A percentile compares a stretch with the other conserved stretches of the same genome.
Conservation (phyloP, 495 filamentous ascomycete species). For the Trichoderma asperelloides region DNA sequence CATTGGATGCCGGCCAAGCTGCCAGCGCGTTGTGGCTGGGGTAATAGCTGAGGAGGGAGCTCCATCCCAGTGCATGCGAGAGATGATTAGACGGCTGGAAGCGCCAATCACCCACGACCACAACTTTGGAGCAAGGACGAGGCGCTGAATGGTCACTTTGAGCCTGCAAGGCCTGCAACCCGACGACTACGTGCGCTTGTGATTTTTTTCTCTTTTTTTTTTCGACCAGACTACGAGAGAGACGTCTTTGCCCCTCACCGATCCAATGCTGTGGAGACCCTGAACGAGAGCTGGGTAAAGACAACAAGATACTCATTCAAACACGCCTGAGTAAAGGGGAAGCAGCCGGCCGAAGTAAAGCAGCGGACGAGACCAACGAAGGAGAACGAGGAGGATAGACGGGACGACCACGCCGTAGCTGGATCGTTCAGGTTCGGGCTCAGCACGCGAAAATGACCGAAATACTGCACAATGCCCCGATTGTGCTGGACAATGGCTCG, state of each 20-base stretch:
- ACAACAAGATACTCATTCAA: neutral
- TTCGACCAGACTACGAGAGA: neutral
- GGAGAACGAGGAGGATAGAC: neutral
- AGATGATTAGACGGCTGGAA: neutral
- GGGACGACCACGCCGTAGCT: neutral
- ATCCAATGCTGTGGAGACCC: neutral
- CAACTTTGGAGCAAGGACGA: neutral
- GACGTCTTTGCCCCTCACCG: too few relatives aligned
- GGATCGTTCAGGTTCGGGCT: neutral
- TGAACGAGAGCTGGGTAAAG: neutral
- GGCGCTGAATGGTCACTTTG: neutral
- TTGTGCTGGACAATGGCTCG: conserved; percentile 98
- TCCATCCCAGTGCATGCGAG: neutral
- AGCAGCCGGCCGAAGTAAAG: neutral
- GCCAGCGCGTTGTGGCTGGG: neutral
- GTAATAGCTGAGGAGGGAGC: conserved; percentile 1
- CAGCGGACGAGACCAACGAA: neutral
- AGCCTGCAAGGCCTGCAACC: neutral
- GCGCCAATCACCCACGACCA: conserved; percentile 6
- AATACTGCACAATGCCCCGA: conserved; percentile 89
- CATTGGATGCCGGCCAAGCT: neutral
- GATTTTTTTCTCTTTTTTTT: neutral
- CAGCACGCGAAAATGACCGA: conserved; percentile 53
- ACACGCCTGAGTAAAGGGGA: neutral
- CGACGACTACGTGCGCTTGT: neutral